Percentiles rank a stretch among this genome's conserved stretches.
Evolutionary conservation across 495 filamentous ascomycete species (phyloP).

Genomic region (Penicillium cinerascens): DNA sequence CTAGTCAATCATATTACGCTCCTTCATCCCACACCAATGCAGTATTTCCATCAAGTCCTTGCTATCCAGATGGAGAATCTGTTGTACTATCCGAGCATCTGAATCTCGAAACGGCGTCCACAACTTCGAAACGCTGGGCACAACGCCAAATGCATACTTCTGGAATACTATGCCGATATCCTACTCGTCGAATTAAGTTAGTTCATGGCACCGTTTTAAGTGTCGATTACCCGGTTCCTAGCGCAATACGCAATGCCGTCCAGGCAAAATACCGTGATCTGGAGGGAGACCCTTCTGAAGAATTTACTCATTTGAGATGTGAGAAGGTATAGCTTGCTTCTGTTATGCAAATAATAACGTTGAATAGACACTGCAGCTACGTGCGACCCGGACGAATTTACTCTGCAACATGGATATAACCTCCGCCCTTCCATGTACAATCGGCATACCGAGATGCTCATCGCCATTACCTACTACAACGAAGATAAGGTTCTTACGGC

Average conservation of each 20-base stretch:
- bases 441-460: slow-evolving; percentile 89
- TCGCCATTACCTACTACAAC: slow-evolving; percentile 97
- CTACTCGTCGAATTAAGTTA: slow-evolving; percentile 91
- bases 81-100: neutral
- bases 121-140: slow-evolving; percentile 3
- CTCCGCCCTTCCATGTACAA: slow-evolving; percentile 97
- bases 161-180: slow-evolving; percentile 60
- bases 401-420: slow-evolving; percentile 96
- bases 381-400: slow-evolving; percentile 97
- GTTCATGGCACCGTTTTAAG: slow-evolving; percentile 90
- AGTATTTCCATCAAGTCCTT: neutral
- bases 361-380: slow-evolving; percentile 84
- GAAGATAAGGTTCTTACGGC: slow-evolving; percentile 92
- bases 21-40: neutral
- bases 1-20: neutral
- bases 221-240: slow-evolving; percentile 93
- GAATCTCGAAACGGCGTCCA: neutral
- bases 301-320: slow-evolving; percentile 96
- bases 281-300: slow-evolving; percentile 76
- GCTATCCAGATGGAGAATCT: slow-evolving; percentile 3
- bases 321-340: slow-evolving; percentile 14
- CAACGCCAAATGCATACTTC: neutral
- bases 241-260: slow-evolving; percentile 90
- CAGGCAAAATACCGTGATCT: slow-evolving; percentile 84
- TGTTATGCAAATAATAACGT: neutral